Evolutionary conservation across 2,329 filamentous ascomycete species (phyloP).

Genomic region (Colletotrichum sp.): DNA sequence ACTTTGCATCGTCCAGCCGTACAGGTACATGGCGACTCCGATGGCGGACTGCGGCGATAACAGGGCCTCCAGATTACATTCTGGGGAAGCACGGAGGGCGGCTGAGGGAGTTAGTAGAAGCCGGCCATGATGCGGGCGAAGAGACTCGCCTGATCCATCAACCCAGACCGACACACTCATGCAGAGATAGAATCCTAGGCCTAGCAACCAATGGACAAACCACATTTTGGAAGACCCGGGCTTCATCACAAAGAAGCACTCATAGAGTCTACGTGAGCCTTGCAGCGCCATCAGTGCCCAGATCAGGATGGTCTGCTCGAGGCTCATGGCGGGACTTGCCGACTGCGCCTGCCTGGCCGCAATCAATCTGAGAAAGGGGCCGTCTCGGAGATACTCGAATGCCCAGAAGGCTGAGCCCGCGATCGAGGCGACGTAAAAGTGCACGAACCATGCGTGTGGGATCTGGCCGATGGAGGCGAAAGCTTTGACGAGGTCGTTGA

Average conservation of each 20-base stretch:
- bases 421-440: conserved; percentile 83
- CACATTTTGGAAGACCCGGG: conserved; percentile 81
- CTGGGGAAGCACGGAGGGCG: not conserved
- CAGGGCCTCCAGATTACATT: not conserved
- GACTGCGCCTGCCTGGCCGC: conserved; percentile 38
- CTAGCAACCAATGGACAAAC: conserved; percentile 82
- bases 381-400: conserved; percentile 62
- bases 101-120: not conserved
- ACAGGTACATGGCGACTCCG: conserved; percentile 68
- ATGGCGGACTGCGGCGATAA: conserved; percentile 47
- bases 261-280: conserved; percentile 75
- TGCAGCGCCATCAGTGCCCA: conserved; percentile 81
- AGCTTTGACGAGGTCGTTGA: conserved; percentile 6
- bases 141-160: conserved; percentile 72
- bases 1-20: conserved; percentile 77
- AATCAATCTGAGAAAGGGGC: conserved; percentile 56
- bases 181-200: conserved; percentile 76
- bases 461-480: conserved; percentile 59
- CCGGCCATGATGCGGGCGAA: not conserved
- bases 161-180: conserved; percentile 84
- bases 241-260: conserved; percentile 70
- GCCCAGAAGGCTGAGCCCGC: conserved; percentile 77
- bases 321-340: conserved; percentile 53
- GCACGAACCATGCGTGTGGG: conserved; percentile 87
- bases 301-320: conserved; percentile 66